These are phyloP conservation scores for Hemisphaericaspora xylanilytica DNA, from an alignment of 1,139 yeast species.

Conservation along the genomic window DNA sequence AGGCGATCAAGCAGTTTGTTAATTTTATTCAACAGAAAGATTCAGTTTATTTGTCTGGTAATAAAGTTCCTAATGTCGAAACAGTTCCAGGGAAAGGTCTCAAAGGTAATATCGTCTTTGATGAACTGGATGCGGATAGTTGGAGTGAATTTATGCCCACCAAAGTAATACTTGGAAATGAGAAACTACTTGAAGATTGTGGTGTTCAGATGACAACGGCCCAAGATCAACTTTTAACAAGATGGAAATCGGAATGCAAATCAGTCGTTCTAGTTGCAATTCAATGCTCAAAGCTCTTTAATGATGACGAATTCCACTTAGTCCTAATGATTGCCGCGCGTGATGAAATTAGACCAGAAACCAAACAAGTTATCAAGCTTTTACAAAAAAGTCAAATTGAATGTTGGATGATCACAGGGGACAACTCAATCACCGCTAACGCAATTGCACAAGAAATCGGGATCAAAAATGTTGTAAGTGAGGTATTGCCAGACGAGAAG, in stretches of 20 bases:
- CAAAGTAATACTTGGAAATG: constrained; percentile 64
- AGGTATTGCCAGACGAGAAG: constrained; percentile 72
- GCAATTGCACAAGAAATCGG: constrained; percentile 68
- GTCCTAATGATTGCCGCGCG: constrained; percentile 55
- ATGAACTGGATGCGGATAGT: constrained; percentile 17
- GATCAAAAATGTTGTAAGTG: constrained; percentile 64
- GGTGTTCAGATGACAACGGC: constrained; percentile 25
- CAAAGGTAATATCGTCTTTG: constrained; percentile 37
- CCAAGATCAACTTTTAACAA: constrained; percentile 29
- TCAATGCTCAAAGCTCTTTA: constrained; percentile 24
- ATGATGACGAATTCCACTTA: constrained; percentile 34
- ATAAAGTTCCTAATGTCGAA: constrained; percentile 47
- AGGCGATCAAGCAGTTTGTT: constrained; percentile 50
- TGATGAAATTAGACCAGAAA: constrained; percentile 65
- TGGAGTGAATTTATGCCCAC: constrained; percentile 33
- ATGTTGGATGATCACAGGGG: constrained; percentile 76
- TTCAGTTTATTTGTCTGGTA: constrained; percentile 24
- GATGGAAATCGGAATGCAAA: constrained; percentile 64
- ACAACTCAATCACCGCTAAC: constrained; percentile 62
- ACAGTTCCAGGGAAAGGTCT: constrained; percentile 62
- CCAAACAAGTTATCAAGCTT: constrained; percentile 48
- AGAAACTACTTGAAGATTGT: constrained; percentile 49
- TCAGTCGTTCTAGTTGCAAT: constrained; percentile 60
- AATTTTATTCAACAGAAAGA: constrained; percentile 20
- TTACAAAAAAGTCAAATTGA: constrained; percentile 48